These are phyloP conservation scores for Ophiostoma triangulosporum DNA, from an alignment of 2,329 filamentous ascomycete genomes.

Conservation along the genomic window DNA sequence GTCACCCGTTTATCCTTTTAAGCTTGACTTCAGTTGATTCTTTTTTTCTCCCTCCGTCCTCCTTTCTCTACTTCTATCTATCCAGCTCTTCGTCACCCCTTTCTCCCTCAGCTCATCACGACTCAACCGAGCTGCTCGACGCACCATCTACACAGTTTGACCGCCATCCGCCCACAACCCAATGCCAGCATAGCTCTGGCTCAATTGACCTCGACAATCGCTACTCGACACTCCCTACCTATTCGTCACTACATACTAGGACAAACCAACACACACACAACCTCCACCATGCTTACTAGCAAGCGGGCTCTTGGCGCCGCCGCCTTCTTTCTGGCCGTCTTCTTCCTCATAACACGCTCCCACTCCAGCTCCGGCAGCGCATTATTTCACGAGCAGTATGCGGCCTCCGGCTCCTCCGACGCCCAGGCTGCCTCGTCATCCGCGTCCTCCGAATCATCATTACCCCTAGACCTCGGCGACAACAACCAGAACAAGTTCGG, in stretches of 20 bases:
- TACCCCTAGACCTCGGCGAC: constrained; percentile 5
- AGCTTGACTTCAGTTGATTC: neutral
- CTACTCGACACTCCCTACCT: neutral
- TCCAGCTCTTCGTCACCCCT: neutral
- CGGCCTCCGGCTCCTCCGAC: constrained; percentile 16
- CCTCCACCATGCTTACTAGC: constrained; percentile 57
- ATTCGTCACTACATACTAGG: neutral
- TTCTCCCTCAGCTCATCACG: neutral
- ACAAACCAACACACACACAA: neutral
- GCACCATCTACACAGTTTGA: too few relatives aligned
- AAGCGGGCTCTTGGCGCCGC: constrained; percentile 62
- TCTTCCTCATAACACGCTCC: constrained; percentile 55
- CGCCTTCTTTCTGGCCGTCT: constrained; percentile 51
- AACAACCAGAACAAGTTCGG: constrained; percentile 13
- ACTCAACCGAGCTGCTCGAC: too few relatives aligned
- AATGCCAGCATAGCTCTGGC: too few relatives aligned
- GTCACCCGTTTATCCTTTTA: neutral
- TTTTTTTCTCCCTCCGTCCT: neutral
- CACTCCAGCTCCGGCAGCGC: constrained; percentile 25
- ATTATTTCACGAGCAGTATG: constrained; percentile 5
- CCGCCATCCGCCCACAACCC: too few relatives aligned
- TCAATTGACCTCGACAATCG: neutral
- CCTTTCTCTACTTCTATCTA: neutral
- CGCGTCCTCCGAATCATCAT: constrained; percentile 8
- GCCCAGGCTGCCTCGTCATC: constrained; percentile 15